Evolutionary conservation across 148 eudicot genomes (phyloP), one percentile per base, ranked within the genome.

Genomic region (Cornus controversa): DNA sequence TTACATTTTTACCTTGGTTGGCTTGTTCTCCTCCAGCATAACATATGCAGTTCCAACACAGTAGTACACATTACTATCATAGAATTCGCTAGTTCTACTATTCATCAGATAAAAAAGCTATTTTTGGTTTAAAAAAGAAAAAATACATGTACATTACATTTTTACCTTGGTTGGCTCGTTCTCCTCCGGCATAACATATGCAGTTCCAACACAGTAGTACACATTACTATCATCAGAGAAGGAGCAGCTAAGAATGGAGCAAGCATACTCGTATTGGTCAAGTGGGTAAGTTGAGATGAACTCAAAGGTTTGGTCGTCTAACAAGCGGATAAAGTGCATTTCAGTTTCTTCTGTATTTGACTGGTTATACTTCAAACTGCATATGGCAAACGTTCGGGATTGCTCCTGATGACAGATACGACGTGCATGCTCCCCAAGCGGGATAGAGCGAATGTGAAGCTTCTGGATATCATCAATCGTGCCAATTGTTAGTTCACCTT

Each of bases 341-440:
- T 93, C 99, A 79, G 90, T 67, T 57, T 95, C 97, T 62, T 95
- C 99, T 14, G 93, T 73, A 79, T 84, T 90, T 50, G 99, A 86
- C 77, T 86, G 93, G 69, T 86, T 93, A 80, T 88, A 90, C 86
- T 90, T 95, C 77, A 91, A 53, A 87, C 99, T 93, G 66, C 93
- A 91, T 62, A 95, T 81, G 57, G 97, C 93, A 83, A 95, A 95
- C 10, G 98, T 90, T 45, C 93, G 93, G 37, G 93, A 90, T 84
- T 93, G 98, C 85, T 95, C 99, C 86, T 95, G 99, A 83, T 95
- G 99, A 71, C 97, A 93, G 79, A 95, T 95, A 75, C 98, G 94
- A 7, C 98, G 91, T 79, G 97, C 96, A 67, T 95, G 97, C 86
- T 95, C 99, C 65, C 98, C 97, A 57, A 93, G 94, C 8, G 99